Conservation (phyloP, 2,329 filamentous ascomycete species). For the Apiospora pterosperma region DNA sequence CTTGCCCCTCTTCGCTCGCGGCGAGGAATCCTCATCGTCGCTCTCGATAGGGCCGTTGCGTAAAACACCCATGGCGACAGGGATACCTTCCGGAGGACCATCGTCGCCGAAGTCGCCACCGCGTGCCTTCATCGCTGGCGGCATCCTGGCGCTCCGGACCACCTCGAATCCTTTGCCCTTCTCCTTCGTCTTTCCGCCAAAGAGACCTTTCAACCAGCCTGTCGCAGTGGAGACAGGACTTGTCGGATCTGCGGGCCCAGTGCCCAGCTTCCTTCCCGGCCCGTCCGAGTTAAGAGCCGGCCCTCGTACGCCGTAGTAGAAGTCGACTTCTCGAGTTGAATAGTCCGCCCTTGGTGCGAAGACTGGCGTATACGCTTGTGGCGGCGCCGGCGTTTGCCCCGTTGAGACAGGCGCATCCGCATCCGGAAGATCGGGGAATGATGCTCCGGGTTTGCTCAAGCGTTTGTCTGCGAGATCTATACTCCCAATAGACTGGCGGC, state of each 20-base stretch:
- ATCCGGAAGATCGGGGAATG: conserved; percentile 35
- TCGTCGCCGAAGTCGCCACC: conserved; percentile 60
- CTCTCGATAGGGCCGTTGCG: conserved; percentile 62
- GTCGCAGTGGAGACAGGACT: conserved; percentile 85
- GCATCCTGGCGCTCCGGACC: conserved; percentile 83
- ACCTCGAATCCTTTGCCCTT: conserved; percentile 97
- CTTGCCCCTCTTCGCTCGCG: conserved; percentile 27
- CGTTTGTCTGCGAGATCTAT: conserved; percentile 35
- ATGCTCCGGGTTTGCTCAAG: conserved; percentile 31
- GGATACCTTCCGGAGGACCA: conserved; percentile 63
- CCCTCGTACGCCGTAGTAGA: conserved; percentile 91
- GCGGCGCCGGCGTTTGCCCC: conserved; percentile 43
- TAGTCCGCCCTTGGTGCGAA: conserved; percentile 73
- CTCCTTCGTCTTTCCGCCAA: conserved; percentile 85
- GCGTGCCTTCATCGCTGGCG: conserved; percentile 64
- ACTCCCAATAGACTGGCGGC: conserved; percentile 33
- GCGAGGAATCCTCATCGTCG: conserved; percentile 51
- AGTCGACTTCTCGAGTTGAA: conserved; percentile 90
- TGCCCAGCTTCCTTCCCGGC: conserved; percentile 81
- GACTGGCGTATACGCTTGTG: conserved; percentile 32
- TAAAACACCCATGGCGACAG: conserved; percentile 59
- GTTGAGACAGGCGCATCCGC: conserved; percentile 38
- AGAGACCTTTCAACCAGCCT: conserved; percentile 79
- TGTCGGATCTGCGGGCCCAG: conserved; percentile 91
- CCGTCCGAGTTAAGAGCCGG: conserved; percentile 80